Percentiles rank a stretch among this genome's conserved stretches.
Conservation (phyloP, 257 asterid species). For the Solanum virginianum region DNA sequence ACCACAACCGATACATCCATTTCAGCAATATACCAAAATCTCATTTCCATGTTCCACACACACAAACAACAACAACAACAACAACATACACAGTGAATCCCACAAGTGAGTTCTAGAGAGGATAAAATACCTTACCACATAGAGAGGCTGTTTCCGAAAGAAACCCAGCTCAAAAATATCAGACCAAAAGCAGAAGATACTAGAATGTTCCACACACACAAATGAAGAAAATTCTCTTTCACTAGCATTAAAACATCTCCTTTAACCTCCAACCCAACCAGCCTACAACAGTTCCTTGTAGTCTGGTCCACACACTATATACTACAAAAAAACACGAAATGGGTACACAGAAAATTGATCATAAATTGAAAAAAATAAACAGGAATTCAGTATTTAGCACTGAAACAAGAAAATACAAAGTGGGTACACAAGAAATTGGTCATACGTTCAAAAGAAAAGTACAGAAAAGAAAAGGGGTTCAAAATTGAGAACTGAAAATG, state of each 20-base stretch:
- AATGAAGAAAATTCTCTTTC: neutral
- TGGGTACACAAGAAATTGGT: neutral
- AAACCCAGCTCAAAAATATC: no score
- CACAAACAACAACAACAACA: no score
- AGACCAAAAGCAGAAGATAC: no score
- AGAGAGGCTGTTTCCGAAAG: no score
- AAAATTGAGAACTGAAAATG: neutral
- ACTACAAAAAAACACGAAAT: neutral
- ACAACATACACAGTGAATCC: no score
- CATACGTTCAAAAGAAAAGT: neutral
- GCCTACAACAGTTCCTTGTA: neutral
- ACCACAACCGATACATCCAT: neutral
- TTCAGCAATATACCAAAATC: neutral
- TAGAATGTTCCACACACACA: neutral
- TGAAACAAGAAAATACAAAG: neutral
- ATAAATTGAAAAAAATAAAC: neutral
- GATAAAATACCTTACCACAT: no score
- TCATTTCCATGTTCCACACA: neutral
- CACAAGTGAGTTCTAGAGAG: no score
- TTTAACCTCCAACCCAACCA: neutral
- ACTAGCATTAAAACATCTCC: neutral
- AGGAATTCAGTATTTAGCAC: neutral
- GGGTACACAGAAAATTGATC: neutral
- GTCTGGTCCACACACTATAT: neutral
- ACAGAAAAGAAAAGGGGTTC: neutral